Conservation (phyloP, 306 rosid species). For the Rosa multiflora region DNA sequence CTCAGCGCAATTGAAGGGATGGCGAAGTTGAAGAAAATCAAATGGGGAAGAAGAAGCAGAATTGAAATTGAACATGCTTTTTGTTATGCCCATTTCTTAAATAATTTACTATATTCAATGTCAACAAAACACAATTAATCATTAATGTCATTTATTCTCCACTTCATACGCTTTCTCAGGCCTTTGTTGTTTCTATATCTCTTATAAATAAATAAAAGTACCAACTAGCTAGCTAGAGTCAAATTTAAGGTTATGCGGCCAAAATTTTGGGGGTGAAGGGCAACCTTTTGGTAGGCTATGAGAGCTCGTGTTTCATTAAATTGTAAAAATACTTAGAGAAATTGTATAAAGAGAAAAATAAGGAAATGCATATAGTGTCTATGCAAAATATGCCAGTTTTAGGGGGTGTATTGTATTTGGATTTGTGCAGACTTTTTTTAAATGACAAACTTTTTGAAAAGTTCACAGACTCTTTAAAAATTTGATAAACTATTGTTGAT, state of each 20-base stretch:
- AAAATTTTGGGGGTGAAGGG: neutral
- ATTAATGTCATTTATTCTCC: neutral
- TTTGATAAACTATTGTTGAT: too few relatives aligned
- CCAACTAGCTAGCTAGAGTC: neutral
- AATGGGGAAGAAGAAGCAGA: neutral
- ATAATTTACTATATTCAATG: neutral
- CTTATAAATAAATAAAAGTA: neutral
- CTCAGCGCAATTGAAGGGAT: conserved; percentile 2
- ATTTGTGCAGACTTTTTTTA: too few relatives aligned
- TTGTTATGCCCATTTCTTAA: neutral
- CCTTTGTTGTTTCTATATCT: neutral
- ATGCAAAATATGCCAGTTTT: too few relatives aligned
- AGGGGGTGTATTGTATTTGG: too few relatives aligned
- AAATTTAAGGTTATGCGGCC: neutral
- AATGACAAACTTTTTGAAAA: too few relatives aligned
- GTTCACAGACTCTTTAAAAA: too few relatives aligned
- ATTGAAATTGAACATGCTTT: neutral
- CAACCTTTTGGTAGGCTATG: neutral
- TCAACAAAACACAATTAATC: neutral
- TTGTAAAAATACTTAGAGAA: too few relatives aligned
- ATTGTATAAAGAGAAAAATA: too few relatives aligned
- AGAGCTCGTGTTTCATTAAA: neutral
- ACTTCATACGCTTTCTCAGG: neutral
- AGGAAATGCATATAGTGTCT: too few relatives aligned
- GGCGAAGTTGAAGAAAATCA: neutral